Evolutionary conservation across 2,329 filamentous ascomycete genomes (phyloP).

Genomic region (Cladosporium sphaerospermum): DNA sequence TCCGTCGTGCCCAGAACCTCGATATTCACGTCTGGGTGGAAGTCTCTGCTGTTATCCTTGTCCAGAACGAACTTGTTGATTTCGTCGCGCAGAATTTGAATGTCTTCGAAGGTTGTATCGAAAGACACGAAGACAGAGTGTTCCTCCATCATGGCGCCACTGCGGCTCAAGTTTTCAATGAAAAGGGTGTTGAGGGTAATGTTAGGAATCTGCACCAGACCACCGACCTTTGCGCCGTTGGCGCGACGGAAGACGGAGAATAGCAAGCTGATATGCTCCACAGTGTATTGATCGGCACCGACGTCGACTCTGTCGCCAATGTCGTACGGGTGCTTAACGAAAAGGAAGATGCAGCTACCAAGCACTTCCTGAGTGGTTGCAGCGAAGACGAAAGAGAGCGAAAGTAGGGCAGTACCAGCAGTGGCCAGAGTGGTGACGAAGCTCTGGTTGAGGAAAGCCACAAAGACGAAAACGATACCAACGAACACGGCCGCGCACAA

Average conservation of each 20-base stretch:
- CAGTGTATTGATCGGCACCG: constrained; percentile 61
- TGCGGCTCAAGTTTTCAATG: constrained; percentile 90
- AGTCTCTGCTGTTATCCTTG: constrained; percentile 84
- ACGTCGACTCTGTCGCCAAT: constrained; percentile 93
- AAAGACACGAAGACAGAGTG: constrained; percentile 75
- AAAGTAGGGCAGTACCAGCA: constrained; percentile 84
- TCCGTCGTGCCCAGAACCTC: constrained; percentile 73
- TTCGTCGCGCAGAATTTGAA: constrained; percentile 76
- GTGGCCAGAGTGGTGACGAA: constrained; percentile 83
- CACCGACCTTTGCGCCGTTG: constrained; percentile 64
- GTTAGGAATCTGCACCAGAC: constrained; percentile 68
- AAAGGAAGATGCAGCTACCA: constrained; percentile 97
- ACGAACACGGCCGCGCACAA: constrained; percentile 75
- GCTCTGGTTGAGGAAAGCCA: constrained; percentile 81
- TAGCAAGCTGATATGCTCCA: constrained; percentile 89
- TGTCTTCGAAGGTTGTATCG: constrained; percentile 82
- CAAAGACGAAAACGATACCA: constrained; percentile 56
- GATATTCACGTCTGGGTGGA: constrained; percentile 75
- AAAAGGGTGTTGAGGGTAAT: constrained; percentile 87
- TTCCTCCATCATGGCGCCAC: constrained; percentile 83
- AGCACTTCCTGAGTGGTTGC: constrained; percentile 89
- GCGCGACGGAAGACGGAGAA: constrained; percentile 88
- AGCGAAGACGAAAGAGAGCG: constrained; percentile 93
- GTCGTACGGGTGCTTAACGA: constrained; percentile 97
- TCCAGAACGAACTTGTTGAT: constrained; percentile 78